Evolutionary conservation across 257 asterid species (phyloP).

Genomic region (Haberlea rhodopensis): DNA sequence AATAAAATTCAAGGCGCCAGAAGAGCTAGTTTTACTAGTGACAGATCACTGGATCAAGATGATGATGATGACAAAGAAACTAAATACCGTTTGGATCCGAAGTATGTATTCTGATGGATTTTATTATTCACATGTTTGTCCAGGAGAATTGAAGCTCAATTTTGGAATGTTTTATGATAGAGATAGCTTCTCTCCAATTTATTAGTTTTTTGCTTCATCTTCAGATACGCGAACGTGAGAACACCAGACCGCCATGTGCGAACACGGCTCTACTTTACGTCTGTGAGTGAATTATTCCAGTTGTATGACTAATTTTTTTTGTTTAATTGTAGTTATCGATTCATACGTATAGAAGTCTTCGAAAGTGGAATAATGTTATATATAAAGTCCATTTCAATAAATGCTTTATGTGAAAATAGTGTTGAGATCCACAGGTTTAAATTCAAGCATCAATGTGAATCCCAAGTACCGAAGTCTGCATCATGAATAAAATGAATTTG

Average conservation of each 20-base stretch:
- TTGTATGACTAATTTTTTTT: not conserved
- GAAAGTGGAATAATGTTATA: too few relatives aligned
- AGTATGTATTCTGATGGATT: constrained; percentile 38
- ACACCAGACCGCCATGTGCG: constrained; percentile 93
- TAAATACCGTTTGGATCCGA: constrained; percentile 92
- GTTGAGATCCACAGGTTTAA: too few relatives aligned
- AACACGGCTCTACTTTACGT: constrained; percentile 87
- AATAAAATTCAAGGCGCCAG: constrained; percentile 55
- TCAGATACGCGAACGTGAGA: constrained; percentile 80
- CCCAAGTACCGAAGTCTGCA: too few relatives aligned
- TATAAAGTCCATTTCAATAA: too few relatives aligned
- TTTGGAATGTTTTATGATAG: constrained; percentile 6
- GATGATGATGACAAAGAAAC: constrained; percentile 90
- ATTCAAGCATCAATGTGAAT: too few relatives aligned
- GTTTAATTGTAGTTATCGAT: constrained; percentile 7
- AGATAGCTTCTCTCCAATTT: constrained; percentile 16
- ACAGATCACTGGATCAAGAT: constrained; percentile 74
- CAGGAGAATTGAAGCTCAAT: constrained; percentile 1
- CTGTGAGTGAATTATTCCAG: constrained; percentile 54
- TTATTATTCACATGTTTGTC: constrained; percentile 7
- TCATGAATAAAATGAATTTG: too few relatives aligned
- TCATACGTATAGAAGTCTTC: too few relatives aligned
- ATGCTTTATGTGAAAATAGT: too few relatives aligned
- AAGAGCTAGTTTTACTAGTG: constrained; percentile 82
- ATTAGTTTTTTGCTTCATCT: constrained; percentile 23